Evolutionary conservation across 2,329 filamentous ascomycete species (phyloP), one percentile per base, ranked within the genome.

Genomic region (Paecilomyces fulvus): DNA sequence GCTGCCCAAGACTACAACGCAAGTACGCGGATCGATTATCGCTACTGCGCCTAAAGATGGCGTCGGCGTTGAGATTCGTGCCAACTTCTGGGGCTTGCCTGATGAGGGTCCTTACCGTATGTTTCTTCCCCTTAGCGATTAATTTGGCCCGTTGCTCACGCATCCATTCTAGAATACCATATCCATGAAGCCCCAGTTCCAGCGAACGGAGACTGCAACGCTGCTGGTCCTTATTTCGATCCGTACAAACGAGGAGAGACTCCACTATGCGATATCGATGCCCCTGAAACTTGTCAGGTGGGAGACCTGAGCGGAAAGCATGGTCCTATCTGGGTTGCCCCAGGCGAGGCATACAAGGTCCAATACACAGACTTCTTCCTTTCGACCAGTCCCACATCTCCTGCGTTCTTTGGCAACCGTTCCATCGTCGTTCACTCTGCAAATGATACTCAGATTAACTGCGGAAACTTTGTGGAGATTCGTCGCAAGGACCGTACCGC

Each of bases 261-360:
- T 1, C 76, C 84, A 3, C 64, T 79, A 4, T 92, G 89, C 73
- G 77, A 90, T 65, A 37, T 73, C 10, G 63, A 68, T 9, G 67
- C 74, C 6, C 85, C 85, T 7, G 72, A 81, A 59, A 84, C 82
- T 9, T 94, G 89, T 75, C 83, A 92, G 73, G 83, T 89, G 10
- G 89, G 89, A 61, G 89, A 92, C 69, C 77, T 91, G 56, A 82
- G 83, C 63, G 89, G 89, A 67, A 92, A 92, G 75, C 77, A 87
- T 65, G 87, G 87, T 59, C 78, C 78, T 58, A 80, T 88, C 64
- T 76, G 71, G 25, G 69, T 71, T 28, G 85, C 79, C 66, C 66
- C 50, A 6, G 56, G 58, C 37, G 58, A 64, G 49, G 54, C 55
- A 23, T 76, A 70, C 62, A 62, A 63, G 17, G 59, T 60, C 43